Base-by-base conservation (phyloP, 2,329 filamentous ascomycete species). In the Clonostachys solani region DNA sequence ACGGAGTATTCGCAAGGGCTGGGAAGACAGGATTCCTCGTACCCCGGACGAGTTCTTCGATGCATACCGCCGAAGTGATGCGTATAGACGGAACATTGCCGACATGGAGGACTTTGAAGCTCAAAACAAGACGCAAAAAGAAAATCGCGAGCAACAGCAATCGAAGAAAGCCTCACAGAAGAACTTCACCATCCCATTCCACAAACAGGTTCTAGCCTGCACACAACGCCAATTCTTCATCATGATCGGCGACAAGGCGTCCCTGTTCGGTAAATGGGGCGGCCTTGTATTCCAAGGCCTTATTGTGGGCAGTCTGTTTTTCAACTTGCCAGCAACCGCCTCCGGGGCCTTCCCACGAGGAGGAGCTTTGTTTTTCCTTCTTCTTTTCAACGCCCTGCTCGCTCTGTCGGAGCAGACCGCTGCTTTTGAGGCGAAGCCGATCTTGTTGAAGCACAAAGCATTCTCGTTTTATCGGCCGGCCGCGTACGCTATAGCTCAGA, bases 231-330 rank as follows among this genome's bases (percentile, higher is more conserved):
- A 95, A 61, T 86, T 91, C 56, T 89, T 88, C 81, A 77, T 95
- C 33, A 79, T 91, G 29, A 78, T 80, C 60, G 89, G 89, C 38
- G 88, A 95, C 63, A 83, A 75, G 47, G 83, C 83, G 0, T 87
- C 87, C 0, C 72, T 94, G 1, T 85, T 85, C 58, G 92, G 87
- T 18, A 94, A 94, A 60, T 79, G 87, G 58, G 87, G 90, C 60
- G 89, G 90, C 54, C 85, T 92, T 47, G 64, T 94, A 42, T 80
- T 86, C 49, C 88, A 90, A 58, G 73, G 68, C 2, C 74, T 95
- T 12, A 89, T 95, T 50, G 84, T 92, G 44, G 87, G 87, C 1
- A 89, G 84, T 5, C 72, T 94, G 5, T 95, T 95, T 68, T 89
- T 87, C 56, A 81, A 89, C 52, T 67, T 89, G 10, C 67, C 75